Evolutionary conservation across 2,329 filamentous ascomycete species (phyloP).

Genomic region (Penicillium frequentans): DNA sequence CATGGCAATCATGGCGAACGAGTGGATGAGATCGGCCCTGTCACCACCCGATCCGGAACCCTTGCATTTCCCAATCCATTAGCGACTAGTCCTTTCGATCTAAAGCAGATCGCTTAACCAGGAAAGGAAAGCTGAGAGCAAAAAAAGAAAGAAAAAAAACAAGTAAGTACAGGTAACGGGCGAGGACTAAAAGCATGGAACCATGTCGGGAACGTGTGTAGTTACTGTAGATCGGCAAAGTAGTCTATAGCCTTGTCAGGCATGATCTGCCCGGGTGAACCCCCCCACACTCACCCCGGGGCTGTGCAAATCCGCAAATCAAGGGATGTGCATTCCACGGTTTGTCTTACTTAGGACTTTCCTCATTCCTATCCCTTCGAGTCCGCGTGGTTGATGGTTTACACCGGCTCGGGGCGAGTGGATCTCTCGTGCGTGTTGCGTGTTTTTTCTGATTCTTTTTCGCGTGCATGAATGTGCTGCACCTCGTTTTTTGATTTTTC

Average conservation of each 20-base stretch:
- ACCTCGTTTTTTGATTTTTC: constrained; percentile 9
- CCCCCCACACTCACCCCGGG: constrained; percentile 5
- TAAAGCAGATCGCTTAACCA: background rate
- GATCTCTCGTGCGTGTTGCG: constrained; percentile 1
- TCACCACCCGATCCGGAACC: constrained; percentile 14
- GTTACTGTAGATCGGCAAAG: background rate
- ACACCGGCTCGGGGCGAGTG: constrained; percentile 18
- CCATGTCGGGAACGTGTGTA: background rate
- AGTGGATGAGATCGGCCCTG: constrained; percentile 6
- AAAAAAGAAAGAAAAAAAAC: no score
- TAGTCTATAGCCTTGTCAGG: background rate
- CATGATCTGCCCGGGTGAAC: constrained; percentile 13
- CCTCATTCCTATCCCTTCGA: background rate
- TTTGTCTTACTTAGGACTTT: constrained; percentile 9
- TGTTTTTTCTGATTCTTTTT: constrained; percentile 9
- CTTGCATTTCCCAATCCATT: constrained; percentile 3
- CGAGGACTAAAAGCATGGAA: background rate
- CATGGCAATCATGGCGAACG: constrained; percentile 10
- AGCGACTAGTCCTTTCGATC: background rate
- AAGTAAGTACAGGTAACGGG: no score
- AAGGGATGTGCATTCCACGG: constrained; percentile 27
- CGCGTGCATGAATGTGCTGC: constrained; percentile 13
- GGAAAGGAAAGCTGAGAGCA: background rate
- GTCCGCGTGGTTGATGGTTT: constrained; percentile 17
- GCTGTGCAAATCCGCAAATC: constrained; percentile 27